phyloP scores from a whole-genome alignment of 345 rosid genomes.

The Corchorus olitorius region DNA sequence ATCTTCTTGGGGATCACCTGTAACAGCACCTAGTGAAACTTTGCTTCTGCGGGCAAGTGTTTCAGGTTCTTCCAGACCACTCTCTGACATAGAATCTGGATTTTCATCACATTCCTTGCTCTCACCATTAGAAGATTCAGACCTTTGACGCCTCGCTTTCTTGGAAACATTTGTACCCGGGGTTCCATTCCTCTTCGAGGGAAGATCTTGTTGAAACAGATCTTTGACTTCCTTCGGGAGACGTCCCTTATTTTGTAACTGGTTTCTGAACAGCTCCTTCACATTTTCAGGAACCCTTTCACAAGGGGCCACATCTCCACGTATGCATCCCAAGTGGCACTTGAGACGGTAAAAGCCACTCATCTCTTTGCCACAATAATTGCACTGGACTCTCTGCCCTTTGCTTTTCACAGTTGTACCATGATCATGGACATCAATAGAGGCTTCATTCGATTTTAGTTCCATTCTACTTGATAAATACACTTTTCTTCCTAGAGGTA shows the following conservation, averaged over 20 bases:
- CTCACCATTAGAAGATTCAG: constrained; percentile 3
- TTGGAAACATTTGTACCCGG: constrained; percentile 15
- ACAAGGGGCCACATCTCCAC: constrained; percentile 43
- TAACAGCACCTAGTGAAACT: constrained; percentile 9
- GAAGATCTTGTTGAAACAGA: constrained; percentile 22
- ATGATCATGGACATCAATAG: constrained; percentile 39
- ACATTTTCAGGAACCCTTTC: constrained; percentile 41
- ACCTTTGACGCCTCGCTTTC: constrained; percentile 17
- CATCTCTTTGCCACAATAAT: constrained; percentile 49
- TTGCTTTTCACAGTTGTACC: constrained; percentile 30
- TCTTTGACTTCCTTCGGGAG: constrained; percentile 23
- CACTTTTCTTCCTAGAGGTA: not conserved
- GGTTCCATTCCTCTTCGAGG: constrained; percentile 27
- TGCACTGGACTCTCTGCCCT: constrained; percentile 44
- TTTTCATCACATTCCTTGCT: not conserved
- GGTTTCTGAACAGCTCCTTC: constrained; percentile 31
- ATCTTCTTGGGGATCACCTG: constrained; percentile 11
- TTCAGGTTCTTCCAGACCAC: constrained; percentile 22
- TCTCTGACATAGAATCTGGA: constrained; percentile 7
- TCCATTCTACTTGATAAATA: constrained; percentile 19
- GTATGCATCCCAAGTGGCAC: constrained; percentile 54
- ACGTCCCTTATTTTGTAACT: constrained; percentile 9
- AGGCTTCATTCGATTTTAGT: not conserved
- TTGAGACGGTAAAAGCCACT: constrained; percentile 33
- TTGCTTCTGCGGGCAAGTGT: constrained; percentile 6